Conservation (phyloP, 768 basidiomycete species). For the Filobasidium floriforme region DNA sequence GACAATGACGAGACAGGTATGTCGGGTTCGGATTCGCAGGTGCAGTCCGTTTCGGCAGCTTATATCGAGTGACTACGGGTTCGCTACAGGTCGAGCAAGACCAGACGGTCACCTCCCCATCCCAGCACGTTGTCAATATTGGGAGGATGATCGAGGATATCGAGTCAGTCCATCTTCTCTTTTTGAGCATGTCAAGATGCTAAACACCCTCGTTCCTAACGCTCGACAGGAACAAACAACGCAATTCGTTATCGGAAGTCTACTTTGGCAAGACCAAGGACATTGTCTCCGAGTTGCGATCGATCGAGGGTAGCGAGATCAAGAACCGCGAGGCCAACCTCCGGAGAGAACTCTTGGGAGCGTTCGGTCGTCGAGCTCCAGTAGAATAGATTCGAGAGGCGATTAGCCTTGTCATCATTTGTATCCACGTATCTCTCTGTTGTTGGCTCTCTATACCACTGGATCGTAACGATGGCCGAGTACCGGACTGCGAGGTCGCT, state of each 20-base stretch:
- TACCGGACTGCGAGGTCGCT: not conserved
- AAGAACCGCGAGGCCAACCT: slow-evolving; percentile 72
- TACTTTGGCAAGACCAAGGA: slow-evolving; percentile 97
- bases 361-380: slow-evolving; percentile 26
- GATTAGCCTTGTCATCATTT: not conserved
- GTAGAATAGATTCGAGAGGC: not conserved
- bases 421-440: not conserved
- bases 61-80: no score
- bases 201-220: not conserved
- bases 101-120: slow-evolving; percentile 66
- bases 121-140: slow-evolving; percentile 86
- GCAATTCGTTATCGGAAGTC: slow-evolving; percentile 77
- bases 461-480: not conserved
- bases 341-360: slow-evolving; percentile 66
- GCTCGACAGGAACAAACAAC: slow-evolving; percentile 68
- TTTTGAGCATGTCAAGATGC: not conserved
- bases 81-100: slow-evolving; percentile 69
- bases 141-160: slow-evolving; percentile 95
- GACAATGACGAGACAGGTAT: slow-evolving; percentile 92
- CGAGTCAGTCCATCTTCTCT: slow-evolving; percentile 52
- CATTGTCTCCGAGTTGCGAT: slow-evolving; percentile 83
- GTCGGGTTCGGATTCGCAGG: slow-evolving; percentile 31
- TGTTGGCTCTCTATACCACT: not conserved
- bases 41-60: no score
- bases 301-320: slow-evolving; percentile 74